Evolutionary conservation across 371 early-diverging fungal genomes (phyloP).

Genomic region (Actinomucor elegans): DNA sequence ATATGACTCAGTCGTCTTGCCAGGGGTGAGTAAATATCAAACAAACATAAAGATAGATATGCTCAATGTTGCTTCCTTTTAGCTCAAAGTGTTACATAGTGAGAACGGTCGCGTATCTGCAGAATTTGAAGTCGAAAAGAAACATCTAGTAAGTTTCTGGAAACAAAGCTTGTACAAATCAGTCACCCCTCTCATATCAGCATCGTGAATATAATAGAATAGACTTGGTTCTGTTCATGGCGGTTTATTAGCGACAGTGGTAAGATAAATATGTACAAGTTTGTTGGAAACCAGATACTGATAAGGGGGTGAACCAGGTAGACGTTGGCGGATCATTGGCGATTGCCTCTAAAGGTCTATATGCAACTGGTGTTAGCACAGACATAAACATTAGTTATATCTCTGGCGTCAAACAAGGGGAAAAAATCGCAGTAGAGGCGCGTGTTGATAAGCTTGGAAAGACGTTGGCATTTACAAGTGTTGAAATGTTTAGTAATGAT

Average conservation of each 20-base stretch:
- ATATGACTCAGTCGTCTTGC: slow-evolving; percentile 41
- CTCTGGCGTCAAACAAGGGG: slow-evolving; percentile 55
- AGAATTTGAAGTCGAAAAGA: slow-evolving; percentile 52
- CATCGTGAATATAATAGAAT: slow-evolving; percentile 37
- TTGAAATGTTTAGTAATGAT: slow-evolving; percentile 51
- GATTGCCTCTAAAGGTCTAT: slow-evolving; percentile 59
- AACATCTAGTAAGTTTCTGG: slow-evolving; percentile 56
- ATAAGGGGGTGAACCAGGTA: slow-evolving; percentile 14
- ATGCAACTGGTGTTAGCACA: slow-evolving; percentile 64
- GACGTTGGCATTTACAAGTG: slow-evolving; percentile 59
- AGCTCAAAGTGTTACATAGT: slow-evolving; percentile 48
- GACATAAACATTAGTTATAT: slow-evolving; percentile 64
- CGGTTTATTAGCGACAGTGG: slow-evolving; percentile 58
- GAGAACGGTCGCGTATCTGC: slow-evolving; percentile 45
- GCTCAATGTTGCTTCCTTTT: no score
- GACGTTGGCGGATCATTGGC: slow-evolving; percentile 66
- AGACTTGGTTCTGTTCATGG: slow-evolving; percentile 61
- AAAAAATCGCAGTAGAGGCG: slow-evolving; percentile 50
- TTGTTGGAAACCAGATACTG: no score
- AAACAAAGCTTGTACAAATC: no score
- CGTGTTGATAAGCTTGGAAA: slow-evolving; percentile 63
- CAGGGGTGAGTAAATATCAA: slow-evolving; percentile 35
- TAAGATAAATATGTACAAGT: no score
- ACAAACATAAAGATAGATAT: not conserved
- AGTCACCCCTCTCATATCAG: not conserved